Percentiles rank a stretch among this genome's conserved stretches.
phyloP scores from a whole-genome alignment of 2,329 filamentous ascomycete genomes.

The Botrytis tulipae region DNA sequence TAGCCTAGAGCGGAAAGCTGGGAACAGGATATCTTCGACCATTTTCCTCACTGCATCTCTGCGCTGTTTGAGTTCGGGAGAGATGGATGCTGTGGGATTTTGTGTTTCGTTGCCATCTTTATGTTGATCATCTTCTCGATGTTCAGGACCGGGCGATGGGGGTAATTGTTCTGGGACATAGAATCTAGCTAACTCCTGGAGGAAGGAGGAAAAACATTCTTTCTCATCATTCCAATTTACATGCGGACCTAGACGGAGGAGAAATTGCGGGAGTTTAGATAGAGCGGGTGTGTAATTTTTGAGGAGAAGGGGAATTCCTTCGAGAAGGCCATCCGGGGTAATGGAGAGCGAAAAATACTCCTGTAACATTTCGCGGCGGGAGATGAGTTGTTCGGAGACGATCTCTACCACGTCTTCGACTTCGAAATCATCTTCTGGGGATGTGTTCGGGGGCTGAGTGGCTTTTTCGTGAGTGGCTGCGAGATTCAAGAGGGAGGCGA shows the following conservation, averaged over 20 bases:
- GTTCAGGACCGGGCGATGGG: slow-evolving; percentile 41
- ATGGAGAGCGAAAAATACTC: slow-evolving; percentile 93
- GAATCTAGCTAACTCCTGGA: slow-evolving; percentile 84
- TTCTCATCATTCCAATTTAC: slow-evolving; percentile 87
- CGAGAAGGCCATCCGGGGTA: slow-evolving; percentile 71
- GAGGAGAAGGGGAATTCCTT: slow-evolving; percentile 77
- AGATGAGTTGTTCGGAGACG: slow-evolving; percentile 67
- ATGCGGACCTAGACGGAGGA: slow-evolving; percentile 82
- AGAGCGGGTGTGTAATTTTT: slow-evolving; percentile 87
- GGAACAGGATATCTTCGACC: slow-evolving; percentile 85
- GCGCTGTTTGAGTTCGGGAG: slow-evolving; percentile 54
- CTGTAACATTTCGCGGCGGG: slow-evolving; percentile 77
- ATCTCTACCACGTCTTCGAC: slow-evolving; percentile 63
- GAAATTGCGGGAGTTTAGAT: slow-evolving; percentile 82
- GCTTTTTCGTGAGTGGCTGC: slow-evolving; percentile 69
- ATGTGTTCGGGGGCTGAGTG: slow-evolving; percentile 36
- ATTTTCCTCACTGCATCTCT: slow-evolving; percentile 69
- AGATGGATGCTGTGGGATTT: slow-evolving; percentile 32
- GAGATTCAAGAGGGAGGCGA: slow-evolving; percentile 69
- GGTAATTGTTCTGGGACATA: slow-evolving; percentile 88
- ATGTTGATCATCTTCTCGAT: slow-evolving; percentile 38
- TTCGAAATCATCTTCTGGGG: slow-evolving; percentile 56
- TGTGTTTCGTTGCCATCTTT: neutral
- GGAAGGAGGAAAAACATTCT: slow-evolving; percentile 77
- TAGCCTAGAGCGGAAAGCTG: slow-evolving; percentile 78